Conservation (phyloP, 768 basidiomycete genomes). For the Boletus coccyginus region DNA sequence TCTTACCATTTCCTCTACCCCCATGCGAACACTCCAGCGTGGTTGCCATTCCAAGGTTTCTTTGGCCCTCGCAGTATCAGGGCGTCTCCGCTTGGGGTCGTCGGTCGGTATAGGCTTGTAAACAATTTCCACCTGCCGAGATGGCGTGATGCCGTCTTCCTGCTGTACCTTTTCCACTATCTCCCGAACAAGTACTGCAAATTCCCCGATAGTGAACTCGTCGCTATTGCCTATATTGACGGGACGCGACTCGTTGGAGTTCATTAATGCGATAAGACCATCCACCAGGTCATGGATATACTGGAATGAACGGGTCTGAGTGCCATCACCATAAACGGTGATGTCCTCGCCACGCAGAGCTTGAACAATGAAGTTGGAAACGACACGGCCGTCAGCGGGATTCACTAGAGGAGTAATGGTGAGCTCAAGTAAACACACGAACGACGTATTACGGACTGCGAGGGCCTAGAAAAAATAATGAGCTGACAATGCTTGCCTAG, state of each 20-base stretch:
- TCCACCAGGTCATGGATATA: constrained; percentile 98
- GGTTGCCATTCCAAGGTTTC: constrained; percentile 86
- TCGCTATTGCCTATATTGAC: constrained; percentile 96
- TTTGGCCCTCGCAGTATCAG: constrained; percentile 91
- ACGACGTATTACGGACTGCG: constrained; percentile 56
- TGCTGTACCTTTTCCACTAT: constrained; percentile 91
- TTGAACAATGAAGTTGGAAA: constrained; percentile 98
- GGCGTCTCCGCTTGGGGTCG: constrained; percentile 91
- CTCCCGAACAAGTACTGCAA: constrained; percentile 88
- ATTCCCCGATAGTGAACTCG: constrained; percentile 94
- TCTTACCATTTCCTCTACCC: constrained; percentile 90
- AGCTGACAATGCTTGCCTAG: background rate
- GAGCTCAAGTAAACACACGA: constrained; percentile 17
- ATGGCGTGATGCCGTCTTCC: constrained; percentile 62
- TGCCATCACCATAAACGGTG: constrained; percentile 94
- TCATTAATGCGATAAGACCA: constrained; percentile 92
- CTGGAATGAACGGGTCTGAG: constrained; percentile 93
- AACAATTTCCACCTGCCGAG: constrained; percentile 60
- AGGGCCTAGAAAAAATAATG: constrained; percentile 38
- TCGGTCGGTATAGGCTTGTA: constrained; percentile 84
- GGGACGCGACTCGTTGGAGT: constrained; percentile 87
- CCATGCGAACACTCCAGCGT: constrained; percentile 89
- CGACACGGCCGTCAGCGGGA: constrained; percentile 94
- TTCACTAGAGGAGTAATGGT: constrained; percentile 62
- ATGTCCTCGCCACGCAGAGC: constrained; percentile 95